phyloP scores from a whole-genome alignment of 2,329 filamentous ascomycete species.

The Tympanopsis confertula region DNA sequence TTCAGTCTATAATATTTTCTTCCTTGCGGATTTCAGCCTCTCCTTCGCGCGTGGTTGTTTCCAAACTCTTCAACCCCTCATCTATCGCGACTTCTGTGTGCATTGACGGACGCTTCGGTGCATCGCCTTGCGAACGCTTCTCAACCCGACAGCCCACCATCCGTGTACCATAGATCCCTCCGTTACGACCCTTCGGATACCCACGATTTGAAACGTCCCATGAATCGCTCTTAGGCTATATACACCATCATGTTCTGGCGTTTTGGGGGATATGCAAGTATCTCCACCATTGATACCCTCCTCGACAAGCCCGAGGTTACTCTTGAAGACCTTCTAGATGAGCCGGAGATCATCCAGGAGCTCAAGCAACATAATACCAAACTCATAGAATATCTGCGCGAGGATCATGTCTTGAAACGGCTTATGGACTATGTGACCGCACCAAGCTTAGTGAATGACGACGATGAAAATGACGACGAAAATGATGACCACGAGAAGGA shows the following conservation, averaged over 20 bases:
- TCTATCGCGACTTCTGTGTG: no score
- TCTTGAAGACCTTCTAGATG: conserved; percentile 89
- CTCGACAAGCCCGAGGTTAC: conserved; percentile 94
- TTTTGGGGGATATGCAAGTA: conserved; percentile 86
- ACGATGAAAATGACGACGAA: conserved; percentile 36
- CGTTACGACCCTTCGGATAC: no score
- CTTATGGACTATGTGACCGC: conserved; percentile 87
- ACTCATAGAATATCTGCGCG: conserved; percentile 87
- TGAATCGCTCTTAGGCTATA: conserved; percentile 5
- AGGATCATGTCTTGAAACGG: conserved; percentile 71
- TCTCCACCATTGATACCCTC: conserved; percentile 90
- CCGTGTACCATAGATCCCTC: no score
- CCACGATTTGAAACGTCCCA: no score
- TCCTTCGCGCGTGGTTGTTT: no score
- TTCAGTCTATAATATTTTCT: no score
- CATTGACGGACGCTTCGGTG: no score
- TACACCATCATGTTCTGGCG: conserved; percentile 88
- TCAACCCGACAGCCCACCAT: no score
- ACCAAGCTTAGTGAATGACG: conserved; percentile 50
- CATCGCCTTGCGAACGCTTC: no score
- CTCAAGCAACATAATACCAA: conserved; percentile 97
- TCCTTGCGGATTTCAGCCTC: no score
- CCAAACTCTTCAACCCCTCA: no score
- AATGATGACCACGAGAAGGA: conserved; percentile 14
- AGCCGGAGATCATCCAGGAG: conserved; percentile 92